Percentiles rank a stretch among this genome's conserved stretches.
phyloP scores from a whole-genome alignment of 2,329 filamentous ascomycete species.

The Sordariomycetes sp. region DNA sequence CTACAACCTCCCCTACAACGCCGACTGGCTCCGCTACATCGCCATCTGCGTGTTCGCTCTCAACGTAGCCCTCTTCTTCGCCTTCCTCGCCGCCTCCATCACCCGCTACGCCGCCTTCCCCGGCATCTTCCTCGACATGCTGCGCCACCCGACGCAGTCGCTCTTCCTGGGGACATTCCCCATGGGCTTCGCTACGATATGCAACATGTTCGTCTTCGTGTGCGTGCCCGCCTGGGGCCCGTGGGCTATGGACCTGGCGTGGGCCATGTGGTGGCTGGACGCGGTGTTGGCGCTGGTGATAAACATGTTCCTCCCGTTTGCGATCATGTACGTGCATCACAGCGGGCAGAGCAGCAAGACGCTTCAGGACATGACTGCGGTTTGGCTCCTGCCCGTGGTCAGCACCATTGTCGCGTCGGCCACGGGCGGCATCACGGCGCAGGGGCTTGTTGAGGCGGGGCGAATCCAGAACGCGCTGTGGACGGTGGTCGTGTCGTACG shows the following conservation, averaged over 20 bases:
- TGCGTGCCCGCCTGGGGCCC: slow-evolving; percentile 49
- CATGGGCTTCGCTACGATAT: slow-evolving; percentile 58
- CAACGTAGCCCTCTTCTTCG: slow-evolving; percentile 46
- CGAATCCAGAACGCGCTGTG: slow-evolving; percentile 34
- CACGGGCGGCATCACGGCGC: slow-evolving; percentile 52
- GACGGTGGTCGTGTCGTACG: slow-evolving; percentile 54
- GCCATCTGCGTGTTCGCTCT: slow-evolving; percentile 50
- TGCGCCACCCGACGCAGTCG: slow-evolving; percentile 54
- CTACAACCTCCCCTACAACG: slow-evolving; percentile 50
- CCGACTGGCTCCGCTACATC: slow-evolving; percentile 44
- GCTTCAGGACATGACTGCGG: slow-evolving; percentile 50
- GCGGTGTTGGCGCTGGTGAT: slow-evolving; percentile 37
- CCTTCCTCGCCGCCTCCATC: slow-evolving; percentile 41
- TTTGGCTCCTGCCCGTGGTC: slow-evolving; percentile 56
- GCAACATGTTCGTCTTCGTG: slow-evolving; percentile 52
- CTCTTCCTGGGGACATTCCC: slow-evolving; percentile 60
- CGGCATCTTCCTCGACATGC: slow-evolving; percentile 55
- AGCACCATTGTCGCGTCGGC: slow-evolving; percentile 55
- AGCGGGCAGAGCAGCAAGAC: slow-evolving; percentile 19
- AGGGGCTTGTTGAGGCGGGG: slow-evolving; percentile 40
- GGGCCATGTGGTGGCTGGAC: slow-evolving; percentile 49
- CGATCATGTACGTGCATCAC: slow-evolving; percentile 36
- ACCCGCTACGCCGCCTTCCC: slow-evolving; percentile 56
- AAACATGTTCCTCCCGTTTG: slow-evolving; percentile 45
- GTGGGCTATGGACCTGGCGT: slow-evolving; percentile 43